Evolutionary conservation across 352 stramenopile species (phyloP), one percentile per base, ranked within the genome.

Genomic region (Lagenidium giganteum): DNA sequence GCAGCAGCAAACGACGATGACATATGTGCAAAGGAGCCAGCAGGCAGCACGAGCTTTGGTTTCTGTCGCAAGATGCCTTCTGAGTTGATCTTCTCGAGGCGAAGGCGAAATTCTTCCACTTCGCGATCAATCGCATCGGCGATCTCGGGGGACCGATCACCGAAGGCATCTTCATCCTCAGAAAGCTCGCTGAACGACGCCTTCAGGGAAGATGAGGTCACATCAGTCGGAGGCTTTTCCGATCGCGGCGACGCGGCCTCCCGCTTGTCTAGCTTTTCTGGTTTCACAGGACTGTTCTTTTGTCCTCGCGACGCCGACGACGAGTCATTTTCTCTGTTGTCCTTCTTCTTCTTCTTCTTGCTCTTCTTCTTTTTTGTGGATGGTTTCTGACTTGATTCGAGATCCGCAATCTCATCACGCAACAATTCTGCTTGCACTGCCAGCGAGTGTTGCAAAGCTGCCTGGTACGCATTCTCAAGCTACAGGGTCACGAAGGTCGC

Each of bases 381-480:
- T 25, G 68, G 64, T 44, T 85, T 78, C 40, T 83, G 61, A 51
- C 65, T 82, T 21, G 67, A 64, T 42, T 86, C 64, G 8, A 86
- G 59, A 27, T 85, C 75, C 29, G 72, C 70, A 14, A 88, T 73
- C 40, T 89, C 77, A 35, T 89, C 77, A 20, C 71, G 71, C 16
- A 89, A 52, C 31, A 89, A 47, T 55, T 89, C 77, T 0, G 77
- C 77, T 37, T 89, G 77, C 20, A 87, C 62, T 5, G 73, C 73
- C 1, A 89, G 57, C 43, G 77, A 89, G 35, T 89, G 77, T 49
- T 86, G 77, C 47, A 89, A 46, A 33, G 77, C 77, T 36, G 80
- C 77, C 53, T 89, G 77, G 29, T 89, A 89, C 16, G 77, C 74
- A 40, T 76, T 72, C 49, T 87, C 77, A 27, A 89, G 37, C 76